Evolutionary conservation across 768 basidiomycete genomes (phyloP).

Genomic region (Tephrocybe rancida): DNA sequence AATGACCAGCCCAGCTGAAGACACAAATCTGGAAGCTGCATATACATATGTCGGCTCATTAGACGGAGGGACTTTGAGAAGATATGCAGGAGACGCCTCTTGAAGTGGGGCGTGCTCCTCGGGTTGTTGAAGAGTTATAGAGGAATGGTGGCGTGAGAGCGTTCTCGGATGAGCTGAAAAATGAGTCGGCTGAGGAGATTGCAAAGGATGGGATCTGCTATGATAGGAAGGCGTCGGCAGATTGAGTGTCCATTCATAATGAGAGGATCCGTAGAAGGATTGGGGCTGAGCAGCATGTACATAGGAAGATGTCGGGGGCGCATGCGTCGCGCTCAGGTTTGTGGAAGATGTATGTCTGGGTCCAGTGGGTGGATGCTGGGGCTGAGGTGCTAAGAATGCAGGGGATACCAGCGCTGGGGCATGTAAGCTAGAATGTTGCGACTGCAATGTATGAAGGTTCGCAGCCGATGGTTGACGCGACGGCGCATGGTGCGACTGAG

Average conservation of each 20-base stretch:
- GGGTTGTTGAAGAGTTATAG: background rate
- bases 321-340: background rate
- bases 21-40: slow-evolving; percentile 4
- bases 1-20: slow-evolving; percentile 12
- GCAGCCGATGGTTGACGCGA: background rate
- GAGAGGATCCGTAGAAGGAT: background rate
- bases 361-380: background rate
- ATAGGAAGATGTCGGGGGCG: background rate
- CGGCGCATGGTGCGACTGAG: background rate
- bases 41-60: slow-evolving; percentile 9
- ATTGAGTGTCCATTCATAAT: too few species aligned
- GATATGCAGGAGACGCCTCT: background rate
- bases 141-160: slow-evolving; percentile 1
- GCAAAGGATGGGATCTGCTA: background rate
- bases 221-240: too few species aligned
- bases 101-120: background rate
- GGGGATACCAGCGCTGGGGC: background rate
- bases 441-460: background rate
- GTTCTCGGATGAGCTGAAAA: background rate
- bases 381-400: background rate
- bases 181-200: background rate
- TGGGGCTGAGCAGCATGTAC: background rate
- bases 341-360: background rate
- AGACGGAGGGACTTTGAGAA: slow-evolving; percentile 4
- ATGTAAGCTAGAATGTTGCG: background rate